Conservation (phyloP, 225 moss, liverwort and hornwort genomes). For the Pseudisothecium myosuroides region DNA sequence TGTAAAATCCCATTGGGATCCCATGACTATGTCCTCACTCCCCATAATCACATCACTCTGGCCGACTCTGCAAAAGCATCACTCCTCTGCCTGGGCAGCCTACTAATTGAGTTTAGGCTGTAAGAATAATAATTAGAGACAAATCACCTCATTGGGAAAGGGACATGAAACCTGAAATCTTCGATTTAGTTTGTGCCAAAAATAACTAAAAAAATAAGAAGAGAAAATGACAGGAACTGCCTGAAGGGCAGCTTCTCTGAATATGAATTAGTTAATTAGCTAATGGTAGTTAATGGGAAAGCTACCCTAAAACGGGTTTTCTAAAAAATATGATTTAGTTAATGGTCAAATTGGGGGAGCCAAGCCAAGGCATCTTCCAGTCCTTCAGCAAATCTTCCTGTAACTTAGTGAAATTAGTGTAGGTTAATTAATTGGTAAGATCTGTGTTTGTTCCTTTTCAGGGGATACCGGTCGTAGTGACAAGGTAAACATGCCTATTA, state of each 20-base stretch:
- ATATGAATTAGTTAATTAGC: background rate
- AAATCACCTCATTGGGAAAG: background rate
- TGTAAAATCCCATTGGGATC: slow-evolving; percentile 3
- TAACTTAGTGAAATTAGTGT: background rate
- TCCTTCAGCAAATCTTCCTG: background rate
- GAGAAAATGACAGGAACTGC: background rate
- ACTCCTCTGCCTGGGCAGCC: background rate
- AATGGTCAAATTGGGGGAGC: background rate
- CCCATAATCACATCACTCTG: slow-evolving; percentile 1
- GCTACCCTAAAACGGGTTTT: too few species aligned
- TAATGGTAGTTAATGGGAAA: too few species aligned
- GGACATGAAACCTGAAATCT: background rate
- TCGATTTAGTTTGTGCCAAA: background rate
- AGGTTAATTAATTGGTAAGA: too few species aligned
- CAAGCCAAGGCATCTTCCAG: background rate
- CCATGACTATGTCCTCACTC: background rate
- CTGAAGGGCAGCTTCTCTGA: background rate
- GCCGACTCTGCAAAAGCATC: background rate
- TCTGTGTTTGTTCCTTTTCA: background rate
- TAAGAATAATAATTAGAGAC: background rate
- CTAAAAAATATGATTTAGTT: background rate
- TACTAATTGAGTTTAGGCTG: background rate
- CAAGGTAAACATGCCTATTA: background rate
- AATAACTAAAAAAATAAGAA: background rate
- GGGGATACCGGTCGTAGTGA: too few species aligned